Conservation (phyloP, 768 basidiomycete genomes). For the Cystofilobasidium ferigula region DNA sequence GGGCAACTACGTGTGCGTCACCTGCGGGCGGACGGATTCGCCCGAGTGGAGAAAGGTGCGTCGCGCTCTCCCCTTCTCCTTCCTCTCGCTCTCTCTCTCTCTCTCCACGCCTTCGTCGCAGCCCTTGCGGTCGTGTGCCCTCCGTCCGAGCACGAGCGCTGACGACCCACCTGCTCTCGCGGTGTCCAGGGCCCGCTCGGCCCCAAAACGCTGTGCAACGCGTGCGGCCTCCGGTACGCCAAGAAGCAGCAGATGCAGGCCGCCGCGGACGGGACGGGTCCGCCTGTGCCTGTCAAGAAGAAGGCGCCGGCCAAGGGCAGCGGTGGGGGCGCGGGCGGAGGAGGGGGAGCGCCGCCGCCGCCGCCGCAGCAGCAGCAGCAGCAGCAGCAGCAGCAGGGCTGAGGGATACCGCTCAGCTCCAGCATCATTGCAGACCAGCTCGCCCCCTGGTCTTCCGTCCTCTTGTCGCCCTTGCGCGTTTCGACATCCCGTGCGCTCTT, state of each 20-base stretch:
- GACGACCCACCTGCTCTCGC: slow-evolving; percentile 10
- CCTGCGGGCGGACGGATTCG: slow-evolving; percentile 87
- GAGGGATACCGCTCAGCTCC: too few species aligned
- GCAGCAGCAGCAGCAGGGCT: too few species aligned
- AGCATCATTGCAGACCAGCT: too few species aligned
- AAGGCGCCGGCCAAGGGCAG: not conserved
- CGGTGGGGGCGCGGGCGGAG: not conserved
- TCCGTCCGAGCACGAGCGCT: too few species aligned
- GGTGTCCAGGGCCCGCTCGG: slow-evolving; percentile 81
- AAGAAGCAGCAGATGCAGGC: slow-evolving; percentile 11
- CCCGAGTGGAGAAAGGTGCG: slow-evolving; percentile 90
- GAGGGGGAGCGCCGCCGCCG: not conserved
- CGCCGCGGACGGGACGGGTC: not conserved
- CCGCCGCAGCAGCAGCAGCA: too few species aligned
- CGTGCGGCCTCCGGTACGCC: slow-evolving; percentile 23
- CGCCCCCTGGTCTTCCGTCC: too few species aligned
- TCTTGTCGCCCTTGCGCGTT: too few species aligned
- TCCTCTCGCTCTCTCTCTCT: not conserved
- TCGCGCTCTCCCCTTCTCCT: not conserved
- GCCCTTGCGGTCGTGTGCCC: not conserved
- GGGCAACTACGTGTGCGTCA: slow-evolving; percentile 69
- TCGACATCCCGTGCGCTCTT: too few species aligned
- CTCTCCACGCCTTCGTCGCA: too few species aligned
- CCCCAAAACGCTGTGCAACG: slow-evolving; percentile 91
- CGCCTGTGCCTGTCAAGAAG: not conserved